phyloP scores from a whole-genome alignment of 768 basidiomycete species.

The Termitomyces sp. region DNA sequence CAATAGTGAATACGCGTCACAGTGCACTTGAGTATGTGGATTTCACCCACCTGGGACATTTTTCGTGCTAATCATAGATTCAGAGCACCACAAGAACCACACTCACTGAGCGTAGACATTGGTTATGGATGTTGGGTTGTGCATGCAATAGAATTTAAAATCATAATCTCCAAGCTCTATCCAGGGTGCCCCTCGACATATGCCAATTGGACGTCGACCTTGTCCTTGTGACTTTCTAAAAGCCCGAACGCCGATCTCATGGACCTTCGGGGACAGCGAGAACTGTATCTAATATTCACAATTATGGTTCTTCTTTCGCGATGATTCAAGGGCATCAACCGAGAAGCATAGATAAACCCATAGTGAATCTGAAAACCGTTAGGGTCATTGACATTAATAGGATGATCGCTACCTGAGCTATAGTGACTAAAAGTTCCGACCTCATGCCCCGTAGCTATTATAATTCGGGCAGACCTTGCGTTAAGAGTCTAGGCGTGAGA shows the following conservation, averaged over 20 bases:
- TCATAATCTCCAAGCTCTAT: neutral
- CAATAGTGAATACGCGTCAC: slow-evolving; percentile 9
- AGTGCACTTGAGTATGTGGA: slow-evolving; percentile 81
- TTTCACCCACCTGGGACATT: neutral
- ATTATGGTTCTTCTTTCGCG: no score
- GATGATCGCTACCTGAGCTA: neutral
- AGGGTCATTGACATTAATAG: neutral
- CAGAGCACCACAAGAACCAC: slow-evolving; percentile 91
- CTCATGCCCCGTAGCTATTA: neutral
- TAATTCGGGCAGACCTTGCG: neutral
- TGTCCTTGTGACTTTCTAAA: neutral
- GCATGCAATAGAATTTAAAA: slow-evolving; percentile 11
- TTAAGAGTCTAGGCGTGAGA: neutral
- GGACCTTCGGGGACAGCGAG: neutral
- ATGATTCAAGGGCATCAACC: neutral
- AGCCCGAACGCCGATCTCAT: neutral
- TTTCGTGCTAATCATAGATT: slow-evolving; percentile 18
- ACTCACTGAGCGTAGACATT: slow-evolving; percentile 46
- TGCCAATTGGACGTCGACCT: neutral
- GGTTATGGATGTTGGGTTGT: slow-evolving; percentile 5
- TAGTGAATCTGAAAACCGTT: no score
- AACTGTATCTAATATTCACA: no score
- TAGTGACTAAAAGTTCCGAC: neutral
- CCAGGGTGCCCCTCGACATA: neutral
- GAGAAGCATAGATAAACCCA: neutral